Evolutionary conservation across 1,284 basidiomycete species (phyloP).

Genomic region (Coniferiporia sulphurascens): DNA sequence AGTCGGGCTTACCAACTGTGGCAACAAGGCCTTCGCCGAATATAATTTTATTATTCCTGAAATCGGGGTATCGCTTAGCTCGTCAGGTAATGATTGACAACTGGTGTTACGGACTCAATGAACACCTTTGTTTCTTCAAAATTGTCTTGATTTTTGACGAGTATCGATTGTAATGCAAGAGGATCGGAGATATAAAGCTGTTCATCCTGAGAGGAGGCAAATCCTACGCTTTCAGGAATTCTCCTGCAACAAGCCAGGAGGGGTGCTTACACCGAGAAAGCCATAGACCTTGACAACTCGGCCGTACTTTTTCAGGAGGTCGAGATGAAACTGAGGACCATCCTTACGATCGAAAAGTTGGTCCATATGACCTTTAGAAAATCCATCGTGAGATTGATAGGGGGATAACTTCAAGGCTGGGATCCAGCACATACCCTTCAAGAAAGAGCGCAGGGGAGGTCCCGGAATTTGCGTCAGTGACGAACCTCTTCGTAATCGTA

Average conservation of each 20-base stretch:
- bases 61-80: background rate
- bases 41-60: conserved; percentile 17
- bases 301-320: conserved; percentile 40
- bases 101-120: conserved; percentile 9
- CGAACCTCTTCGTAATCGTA: background rate
- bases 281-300: conserved; percentile 45
- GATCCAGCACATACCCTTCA: conserved; percentile 31
- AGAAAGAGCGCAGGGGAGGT: conserved; percentile 33
- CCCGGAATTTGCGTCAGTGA: conserved; percentile 25
- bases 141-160: conserved; percentile 26
- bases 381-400: background rate
- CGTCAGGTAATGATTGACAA: too few species aligned
- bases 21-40: conserved; percentile 22
- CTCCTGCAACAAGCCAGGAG: background rate
- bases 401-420: background rate
- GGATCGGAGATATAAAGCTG: conserved; percentile 26
- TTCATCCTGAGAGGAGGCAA: conserved; percentile 19
- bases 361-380: conserved; percentile 39
- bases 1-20: conserved; percentile 16
- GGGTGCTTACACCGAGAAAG: conserved; percentile 43
- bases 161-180: conserved; percentile 24
- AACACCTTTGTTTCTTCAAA: conserved; percentile 22
- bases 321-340: conserved; percentile 43
- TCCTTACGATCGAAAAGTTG: conserved; percentile 43
- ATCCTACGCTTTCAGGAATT: background rate